A percentile compares a stretch with the other conserved stretches of the same genome.
These are phyloP conservation scores for Phytophthora cactorum DNA, from an alignment of 352 stramenopile genomes.

Conservation along the genomic window DNA sequence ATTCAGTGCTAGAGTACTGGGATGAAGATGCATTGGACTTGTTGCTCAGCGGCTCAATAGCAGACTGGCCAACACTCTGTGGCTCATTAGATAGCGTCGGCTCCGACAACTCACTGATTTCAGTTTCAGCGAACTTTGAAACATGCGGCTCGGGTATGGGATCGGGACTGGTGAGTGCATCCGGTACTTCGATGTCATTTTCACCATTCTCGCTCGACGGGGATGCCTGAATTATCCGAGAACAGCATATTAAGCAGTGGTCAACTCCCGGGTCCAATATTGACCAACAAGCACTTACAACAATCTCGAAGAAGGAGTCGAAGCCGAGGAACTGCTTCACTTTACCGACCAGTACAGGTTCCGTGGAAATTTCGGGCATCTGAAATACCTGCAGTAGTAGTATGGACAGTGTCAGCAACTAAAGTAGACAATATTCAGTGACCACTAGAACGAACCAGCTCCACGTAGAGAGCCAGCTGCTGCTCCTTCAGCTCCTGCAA, in stretches of 20 bases:
- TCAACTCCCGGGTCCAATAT: neutral
- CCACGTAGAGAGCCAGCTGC: constrained; percentile 75
- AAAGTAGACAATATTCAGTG: neutral
- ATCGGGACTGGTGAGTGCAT: constrained; percentile 3
- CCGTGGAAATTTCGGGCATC: constrained; percentile 50
- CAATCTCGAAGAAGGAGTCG: constrained; percentile 72
- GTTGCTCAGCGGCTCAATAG: constrained; percentile 22
- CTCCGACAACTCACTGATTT: constrained; percentile 6
- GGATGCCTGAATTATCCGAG: constrained; percentile 10
- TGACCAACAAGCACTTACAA: constrained; percentile 34
- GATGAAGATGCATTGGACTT: constrained; percentile 16
- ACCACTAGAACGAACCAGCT: constrained; percentile 42
- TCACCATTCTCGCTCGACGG: constrained; percentile 21
- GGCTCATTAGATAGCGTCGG: constrained; percentile 7
- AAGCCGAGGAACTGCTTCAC: constrained; percentile 70
- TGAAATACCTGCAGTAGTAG: constrained; percentile 51
- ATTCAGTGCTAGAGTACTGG: constrained; percentile 30
- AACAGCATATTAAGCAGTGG: constrained; percentile 8
- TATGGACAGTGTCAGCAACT: constrained; percentile 6
- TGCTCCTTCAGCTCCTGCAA: constrained; percentile 73
- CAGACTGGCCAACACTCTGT: constrained; percentile 16
- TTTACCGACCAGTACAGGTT: constrained; percentile 46
- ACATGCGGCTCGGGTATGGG: neutral
- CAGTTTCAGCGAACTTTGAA: constrained; percentile 24
- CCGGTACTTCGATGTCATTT: constrained; percentile 11